Evolutionary conservation across 768 basidiomycete genomes (phyloP).

Genomic region (Obba rivulosa): DNA sequence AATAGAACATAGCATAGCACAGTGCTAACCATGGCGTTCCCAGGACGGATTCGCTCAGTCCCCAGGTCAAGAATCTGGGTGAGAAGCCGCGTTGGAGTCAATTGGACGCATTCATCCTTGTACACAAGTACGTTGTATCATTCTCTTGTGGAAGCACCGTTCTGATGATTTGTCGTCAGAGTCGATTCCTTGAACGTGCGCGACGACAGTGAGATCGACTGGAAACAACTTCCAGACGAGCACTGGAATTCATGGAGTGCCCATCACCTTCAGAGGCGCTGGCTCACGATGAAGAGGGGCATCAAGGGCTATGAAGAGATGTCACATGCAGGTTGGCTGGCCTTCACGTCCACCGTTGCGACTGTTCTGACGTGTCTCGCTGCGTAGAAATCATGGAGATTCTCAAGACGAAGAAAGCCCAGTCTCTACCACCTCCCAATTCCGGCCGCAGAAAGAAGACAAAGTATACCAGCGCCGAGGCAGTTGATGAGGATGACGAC

Average conservation of each 20-base stretch:
- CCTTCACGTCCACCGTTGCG: background rate
- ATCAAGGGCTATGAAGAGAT: constrained; percentile 77
- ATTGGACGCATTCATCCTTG: constrained; percentile 73
- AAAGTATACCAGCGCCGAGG: constrained; percentile 27
- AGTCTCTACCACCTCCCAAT: constrained; percentile 35
- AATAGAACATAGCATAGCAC: background rate
- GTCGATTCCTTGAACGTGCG: constrained; percentile 68
- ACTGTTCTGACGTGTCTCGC: constrained; percentile 1
- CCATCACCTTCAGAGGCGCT: constrained; percentile 72
- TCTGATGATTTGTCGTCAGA: constrained; percentile 34
- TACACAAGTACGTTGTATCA: constrained; percentile 59
- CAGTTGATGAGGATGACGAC: constrained; percentile 26
- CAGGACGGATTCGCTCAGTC: constrained; percentile 75
- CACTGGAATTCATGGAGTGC: constrained; percentile 85
- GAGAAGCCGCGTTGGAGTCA: constrained; percentile 67
- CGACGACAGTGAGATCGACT: constrained; percentile 82
- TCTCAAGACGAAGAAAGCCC: constrained; percentile 66
- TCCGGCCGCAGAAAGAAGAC: constrained; percentile 20
- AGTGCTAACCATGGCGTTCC: background rate
- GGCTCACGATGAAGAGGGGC: constrained; percentile 73
- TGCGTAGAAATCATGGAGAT: constrained; percentile 75
- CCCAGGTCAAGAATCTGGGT: constrained; percentile 68
- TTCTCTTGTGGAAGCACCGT: background rate
- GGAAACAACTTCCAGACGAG: constrained; percentile 69
- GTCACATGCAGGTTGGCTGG: constrained; percentile 62